Percentiles rank a stretch among this genome's conserved stretches.
Evolutionary conservation across 495 filamentous ascomycete species (phyloP).

Genomic region (Neurospora sublineolata): DNA sequence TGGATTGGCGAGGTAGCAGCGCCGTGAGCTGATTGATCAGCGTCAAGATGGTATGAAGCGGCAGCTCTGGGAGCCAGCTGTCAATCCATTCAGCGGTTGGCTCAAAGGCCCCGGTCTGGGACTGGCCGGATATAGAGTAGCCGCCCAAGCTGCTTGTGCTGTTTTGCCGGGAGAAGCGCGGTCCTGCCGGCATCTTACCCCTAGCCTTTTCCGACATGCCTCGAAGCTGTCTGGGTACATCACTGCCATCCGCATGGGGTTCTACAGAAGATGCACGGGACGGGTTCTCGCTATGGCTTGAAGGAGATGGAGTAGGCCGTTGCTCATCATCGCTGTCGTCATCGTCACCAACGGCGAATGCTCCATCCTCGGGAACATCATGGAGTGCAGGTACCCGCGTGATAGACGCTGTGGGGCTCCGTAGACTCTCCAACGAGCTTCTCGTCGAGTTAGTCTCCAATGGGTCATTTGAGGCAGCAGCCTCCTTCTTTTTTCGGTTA

Average conservation of each 20-base stretch:
- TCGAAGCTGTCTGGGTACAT: slow-evolving; percentile 75
- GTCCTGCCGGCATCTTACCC: slow-evolving; percentile 89
- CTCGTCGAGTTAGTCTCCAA: slow-evolving; percentile 38
- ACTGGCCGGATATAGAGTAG: slow-evolving; percentile 43
- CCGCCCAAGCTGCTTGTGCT: slow-evolving; percentile 75
- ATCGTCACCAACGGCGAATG: slow-evolving; percentile 78
- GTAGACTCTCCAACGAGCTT: slow-evolving; percentile 59
- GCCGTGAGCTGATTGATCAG: slow-evolving; percentile 54
- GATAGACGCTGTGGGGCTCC: slow-evolving; percentile 46
- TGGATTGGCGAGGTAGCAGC: slow-evolving; percentile 31
- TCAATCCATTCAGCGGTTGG: slow-evolving; percentile 80
- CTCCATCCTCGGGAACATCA: slow-evolving; percentile 66
- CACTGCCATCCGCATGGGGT: slow-evolving; percentile 51
- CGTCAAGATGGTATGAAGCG: slow-evolving; percentile 80
- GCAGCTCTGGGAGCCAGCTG: slow-evolving; percentile 83
- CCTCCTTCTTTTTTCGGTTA: slow-evolving; percentile 63
- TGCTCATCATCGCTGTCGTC: slow-evolving; percentile 70
- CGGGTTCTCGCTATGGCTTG: slow-evolving; percentile 56
- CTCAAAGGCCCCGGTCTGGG: slow-evolving; percentile 51
- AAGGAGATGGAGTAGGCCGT: slow-evolving; percentile 55
- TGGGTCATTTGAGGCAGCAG: slow-evolving; percentile 31
- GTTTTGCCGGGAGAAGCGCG: slow-evolving; percentile 82
- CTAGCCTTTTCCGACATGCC: slow-evolving; percentile 98
- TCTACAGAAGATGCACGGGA: slow-evolving; percentile 68
- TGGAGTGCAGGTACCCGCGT: slow-evolving; percentile 51